Conservation (phyloP, 2,329 filamentous ascomycete species). For the Fusarium armeniacum region DNA sequence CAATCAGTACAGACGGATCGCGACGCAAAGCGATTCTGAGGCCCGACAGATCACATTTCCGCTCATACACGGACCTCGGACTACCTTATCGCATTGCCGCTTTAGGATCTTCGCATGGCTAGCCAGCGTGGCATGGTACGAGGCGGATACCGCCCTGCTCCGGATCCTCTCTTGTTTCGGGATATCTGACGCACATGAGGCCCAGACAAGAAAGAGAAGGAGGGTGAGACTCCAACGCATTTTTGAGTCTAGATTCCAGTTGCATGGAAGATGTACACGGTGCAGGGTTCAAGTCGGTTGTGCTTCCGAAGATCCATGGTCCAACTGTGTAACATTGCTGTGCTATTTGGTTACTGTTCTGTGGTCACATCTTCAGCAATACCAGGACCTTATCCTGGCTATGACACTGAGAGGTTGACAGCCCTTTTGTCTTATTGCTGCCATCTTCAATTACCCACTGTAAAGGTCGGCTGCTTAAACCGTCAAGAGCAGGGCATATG, state of each 20-base stretch:
- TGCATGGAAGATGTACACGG: constrained; percentile 5
- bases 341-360: constrained; percentile 1
- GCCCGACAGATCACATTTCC: constrained; percentile 25
- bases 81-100: constrained; percentile 38
- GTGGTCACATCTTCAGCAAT: constrained; percentile 9
- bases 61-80: constrained; percentile 40
- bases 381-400: neutral
- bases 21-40: constrained; percentile 17
- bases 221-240: constrained; percentile 3
- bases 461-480: constrained; percentile 4
- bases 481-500: neutral
- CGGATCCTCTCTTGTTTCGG: constrained; percentile 19
- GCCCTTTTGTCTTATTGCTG: constrained; percentile 1
- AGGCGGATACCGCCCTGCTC: constrained; percentile 19
- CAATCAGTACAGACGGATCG: neutral
- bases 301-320: constrained; percentile 26
- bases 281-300: constrained; percentile 34
- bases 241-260: constrained; percentile 14
- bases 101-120: constrained; percentile 45
- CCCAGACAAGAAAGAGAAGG: constrained; percentile 4
- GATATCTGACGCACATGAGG: constrained; percentile 17
- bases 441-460: neutral
- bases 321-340: constrained; percentile 8
- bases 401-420: neutral
- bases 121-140: constrained; percentile 44